Evolutionary conservation across 2,329 filamentous ascomycete species (phyloP), one percentile per base, ranked within the genome.

Genomic region (Xylogone sp.): DNA sequence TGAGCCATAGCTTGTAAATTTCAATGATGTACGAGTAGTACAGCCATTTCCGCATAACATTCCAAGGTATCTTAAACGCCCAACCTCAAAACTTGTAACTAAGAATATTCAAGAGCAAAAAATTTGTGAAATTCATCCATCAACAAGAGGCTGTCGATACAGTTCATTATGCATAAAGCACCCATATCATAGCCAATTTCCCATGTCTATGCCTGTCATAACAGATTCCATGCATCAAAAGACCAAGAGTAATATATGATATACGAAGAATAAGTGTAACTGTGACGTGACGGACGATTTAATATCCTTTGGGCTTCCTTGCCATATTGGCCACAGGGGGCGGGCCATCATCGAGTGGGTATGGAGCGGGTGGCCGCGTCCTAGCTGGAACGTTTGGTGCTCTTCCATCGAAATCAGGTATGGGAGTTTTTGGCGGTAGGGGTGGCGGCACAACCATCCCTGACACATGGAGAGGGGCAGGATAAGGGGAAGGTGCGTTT

Each of bases 271-370:
- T n/a, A n/a, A n/a, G n/a, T n/a, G n/a, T n/a, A n/a, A n/a, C n/a
- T n/a, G n/a, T n/a, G n/a, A n/a, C n/a, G n/a, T n/a, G n/a, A n/a
- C n/a, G n/a, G n/a, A n/a, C n/a, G n/a, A 13, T 39, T 39, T 16
- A 39, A 24, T 27, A 42, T 49, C 39, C 18, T 29, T 55, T 59
- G 43, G 93, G 93, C 68, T 97, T 97, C 59, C 86, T 83, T 43
- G 87, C 84, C 79, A 90, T 88, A 62, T 96, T 95, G 7, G 95
- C 90, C 6, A 81, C 76, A 2, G 93, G 93, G 18, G 93, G 92
- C 22, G 87, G 86, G 21, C 87, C 88, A 62, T 95, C 87, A 44
- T 84, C 85, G 45, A 89, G 71, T 0, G 93, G 93, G 67, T 97
- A 97, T 29, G 89, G 77, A 8, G 73, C 67, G 1, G 68, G 56